Evolutionary conservation across 2,329 filamentous ascomycete species (phyloP).

Genomic region (Trichoderma guizhouense): DNA sequence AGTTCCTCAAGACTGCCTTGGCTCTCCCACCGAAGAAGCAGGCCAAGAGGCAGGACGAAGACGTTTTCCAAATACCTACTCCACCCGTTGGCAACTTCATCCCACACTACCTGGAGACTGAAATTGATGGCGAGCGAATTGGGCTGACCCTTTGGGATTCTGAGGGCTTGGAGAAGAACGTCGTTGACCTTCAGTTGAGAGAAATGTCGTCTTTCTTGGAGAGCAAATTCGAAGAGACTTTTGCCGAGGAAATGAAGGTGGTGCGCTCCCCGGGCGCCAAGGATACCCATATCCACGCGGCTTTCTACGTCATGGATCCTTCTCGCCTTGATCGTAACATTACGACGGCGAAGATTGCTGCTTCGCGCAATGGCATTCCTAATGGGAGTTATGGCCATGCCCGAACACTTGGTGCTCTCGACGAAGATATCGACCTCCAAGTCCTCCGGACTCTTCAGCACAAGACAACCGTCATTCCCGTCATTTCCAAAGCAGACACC

Average conservation of each 20-base stretch:
- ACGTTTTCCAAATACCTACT: conserved; percentile 53
- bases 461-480: conserved; percentile 92
- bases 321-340: conserved; percentile 80
- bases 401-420: conserved; percentile 64
- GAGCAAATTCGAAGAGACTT: conserved; percentile 97
- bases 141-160: conserved; percentile 97
- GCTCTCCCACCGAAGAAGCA: conserved; percentile 80
- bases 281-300: conserved; percentile 96
- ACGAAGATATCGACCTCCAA: conserved; percentile 87
- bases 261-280: conserved; percentile 86
- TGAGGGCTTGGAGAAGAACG: conserved; percentile 87
- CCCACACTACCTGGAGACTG: conserved; percentile 87
- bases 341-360: conserved; percentile 50
- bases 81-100: conserved; percentile 69
- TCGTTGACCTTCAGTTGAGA: conserved; percentile 89
- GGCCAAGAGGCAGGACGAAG: conserved; percentile 52
- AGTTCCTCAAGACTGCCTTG: conserved; percentile 86
- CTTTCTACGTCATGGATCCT: conserved; percentile 89
- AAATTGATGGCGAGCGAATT: conserved; percentile 87
- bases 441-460: conserved; percentile 83
- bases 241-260: conserved; percentile 96
- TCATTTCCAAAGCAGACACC: conserved; percentile 95
- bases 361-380: conserved; percentile 47
- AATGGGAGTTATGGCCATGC: conserved; percentile 42
- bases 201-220: conserved; percentile 91